Evolutionary conservation across 2,329 filamentous ascomycete genomes (phyloP).

Genomic region (Cladorrhinum sp.): DNA sequence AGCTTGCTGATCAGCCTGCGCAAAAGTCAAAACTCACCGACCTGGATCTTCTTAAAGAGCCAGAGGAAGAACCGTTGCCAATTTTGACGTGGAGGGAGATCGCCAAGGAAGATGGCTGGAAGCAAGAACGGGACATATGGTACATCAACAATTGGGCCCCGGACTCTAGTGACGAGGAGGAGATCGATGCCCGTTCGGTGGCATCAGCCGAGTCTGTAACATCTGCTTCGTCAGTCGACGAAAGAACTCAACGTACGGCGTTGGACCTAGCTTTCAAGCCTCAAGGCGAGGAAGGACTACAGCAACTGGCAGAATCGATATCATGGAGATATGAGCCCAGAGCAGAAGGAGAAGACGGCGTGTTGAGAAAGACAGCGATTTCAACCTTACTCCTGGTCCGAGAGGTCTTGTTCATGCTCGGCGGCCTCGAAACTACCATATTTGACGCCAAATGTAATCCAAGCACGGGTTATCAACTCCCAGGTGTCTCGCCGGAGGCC

Average conservation of each 20-base stretch:
- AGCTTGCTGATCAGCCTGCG: constrained; percentile 77
- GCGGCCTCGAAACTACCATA: constrained; percentile 70
- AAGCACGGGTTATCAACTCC: constrained; percentile 43
- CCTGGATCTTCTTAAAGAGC: constrained; percentile 53
- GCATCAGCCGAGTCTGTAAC: constrained; percentile 33
- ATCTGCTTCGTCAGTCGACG: constrained; percentile 36
- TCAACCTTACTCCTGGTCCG: constrained; percentile 72
- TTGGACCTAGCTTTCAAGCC: constrained; percentile 22
- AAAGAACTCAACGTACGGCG: constrained; percentile 18
- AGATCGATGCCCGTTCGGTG: constrained; percentile 36
- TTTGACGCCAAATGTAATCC: constrained; percentile 51
- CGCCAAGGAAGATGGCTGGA: constrained; percentile 70
- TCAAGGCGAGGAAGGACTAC: constrained; percentile 31
- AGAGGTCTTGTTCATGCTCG: constrained; percentile 82
- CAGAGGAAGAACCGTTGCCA: constrained; percentile 42
- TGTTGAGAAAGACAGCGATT: constrained; percentile 45
- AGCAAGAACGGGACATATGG: constrained; percentile 67
- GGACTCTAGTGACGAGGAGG: constrained; percentile 60
- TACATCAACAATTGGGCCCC: constrained; percentile 64
- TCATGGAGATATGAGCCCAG: constrained; percentile 40
- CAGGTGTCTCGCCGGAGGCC: constrained; percentile 48
- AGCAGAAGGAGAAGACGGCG: constrained; percentile 32
- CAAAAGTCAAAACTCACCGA: constrained; percentile 64
- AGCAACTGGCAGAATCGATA: constrained; percentile 42
- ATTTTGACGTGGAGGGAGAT: constrained; percentile 76